Percentiles rank a stretch among this genome's conserved stretches.
Conservation (phyloP, 352 stramenopile genomes). For the Plasmopara halstedii region DNA sequence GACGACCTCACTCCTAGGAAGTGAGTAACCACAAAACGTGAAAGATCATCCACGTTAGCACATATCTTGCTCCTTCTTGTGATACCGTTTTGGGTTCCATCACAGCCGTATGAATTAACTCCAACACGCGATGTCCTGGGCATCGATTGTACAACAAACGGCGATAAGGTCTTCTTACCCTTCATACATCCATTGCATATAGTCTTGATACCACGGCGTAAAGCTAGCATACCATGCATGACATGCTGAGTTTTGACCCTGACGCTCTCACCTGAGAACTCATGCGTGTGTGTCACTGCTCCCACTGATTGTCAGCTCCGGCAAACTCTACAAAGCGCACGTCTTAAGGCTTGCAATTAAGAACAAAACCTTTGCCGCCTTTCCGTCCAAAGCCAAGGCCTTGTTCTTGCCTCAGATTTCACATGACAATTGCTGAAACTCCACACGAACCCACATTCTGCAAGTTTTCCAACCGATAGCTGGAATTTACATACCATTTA, state of each 20-base stretch:
- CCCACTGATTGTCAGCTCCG: neutral
- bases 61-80: neutral
- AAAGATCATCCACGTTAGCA: neutral
- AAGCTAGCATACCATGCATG: conserved; percentile 6
- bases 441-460: conserved; percentile 3
- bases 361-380: conserved; percentile 8
- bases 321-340: conserved; percentile 8
- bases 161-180: neutral
- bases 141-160: neutral
- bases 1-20: conserved; percentile 1
- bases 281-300: conserved; percentile 15
- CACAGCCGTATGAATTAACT: neutral
- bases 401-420: neutral
- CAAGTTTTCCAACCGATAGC: conserved; percentile 6
- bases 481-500: conserved; percentile 11
- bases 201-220: too few species aligned
- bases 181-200: conserved; percentile 13
- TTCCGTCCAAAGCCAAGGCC: conserved; percentile 9
- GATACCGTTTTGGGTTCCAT: neutral
- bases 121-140: conserved; percentile 4
- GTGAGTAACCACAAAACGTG: neutral
- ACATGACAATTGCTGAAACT: conserved; percentile 4
- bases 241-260: neutral
- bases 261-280: conserved; percentile 4
- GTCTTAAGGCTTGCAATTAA: too few species aligned